These are phyloP conservation scores for Wickerhamiella kazuoi DNA, from an alignment of 805 yeast species.

Conservation along the genomic window DNA sequence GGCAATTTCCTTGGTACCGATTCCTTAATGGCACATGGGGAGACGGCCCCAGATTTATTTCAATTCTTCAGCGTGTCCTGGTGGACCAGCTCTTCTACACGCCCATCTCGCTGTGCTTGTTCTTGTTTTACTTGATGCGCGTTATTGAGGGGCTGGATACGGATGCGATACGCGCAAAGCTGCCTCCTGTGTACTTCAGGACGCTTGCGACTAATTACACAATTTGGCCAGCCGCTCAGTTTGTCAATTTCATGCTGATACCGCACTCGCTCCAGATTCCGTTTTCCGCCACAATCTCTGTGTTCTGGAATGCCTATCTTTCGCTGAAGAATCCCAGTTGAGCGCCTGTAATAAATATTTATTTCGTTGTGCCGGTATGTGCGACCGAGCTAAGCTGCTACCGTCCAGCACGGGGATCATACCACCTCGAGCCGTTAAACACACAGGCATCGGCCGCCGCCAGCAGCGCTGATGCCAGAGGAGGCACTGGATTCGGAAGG, in stretches of 20 bases:
- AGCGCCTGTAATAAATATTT: neutral
- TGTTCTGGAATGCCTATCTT: conserved; percentile 84
- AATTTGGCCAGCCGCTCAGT: conserved; percentile 84
- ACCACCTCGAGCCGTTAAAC: conserved; percentile 15
- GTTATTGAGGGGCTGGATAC: conserved; percentile 59
- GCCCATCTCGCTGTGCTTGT: conserved; percentile 63
- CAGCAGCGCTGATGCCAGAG: conserved; percentile 6
- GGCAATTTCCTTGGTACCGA: conserved; percentile 79
- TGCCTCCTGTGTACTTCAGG: conserved; percentile 38
- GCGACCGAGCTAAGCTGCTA: too few relatives aligned
- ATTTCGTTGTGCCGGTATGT: too few relatives aligned
- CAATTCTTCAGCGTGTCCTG: conserved; percentile 68
- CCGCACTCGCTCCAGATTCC: conserved; percentile 83
- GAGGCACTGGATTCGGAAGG: conserved; percentile 1
- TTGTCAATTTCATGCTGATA: conserved; percentile 53
- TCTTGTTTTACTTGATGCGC: conserved; percentile 70
- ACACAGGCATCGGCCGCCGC: conserved; percentile 16
- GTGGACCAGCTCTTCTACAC: conserved; percentile 84
- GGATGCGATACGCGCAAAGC: conserved; percentile 44
- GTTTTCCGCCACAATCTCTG: conserved; percentile 71
- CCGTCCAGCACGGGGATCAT: neutral
- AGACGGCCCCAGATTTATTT: conserved; percentile 54
- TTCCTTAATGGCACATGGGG: conserved; percentile 61
- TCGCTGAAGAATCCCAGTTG: conserved; percentile 51
- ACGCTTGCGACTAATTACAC: conserved; percentile 63